Percentiles rank a stretch among this genome's conserved stretches.
Evolutionary conservation across 352 stramenopile species (phyloP).

Genomic region (Pythium aristosporum): DNA sequence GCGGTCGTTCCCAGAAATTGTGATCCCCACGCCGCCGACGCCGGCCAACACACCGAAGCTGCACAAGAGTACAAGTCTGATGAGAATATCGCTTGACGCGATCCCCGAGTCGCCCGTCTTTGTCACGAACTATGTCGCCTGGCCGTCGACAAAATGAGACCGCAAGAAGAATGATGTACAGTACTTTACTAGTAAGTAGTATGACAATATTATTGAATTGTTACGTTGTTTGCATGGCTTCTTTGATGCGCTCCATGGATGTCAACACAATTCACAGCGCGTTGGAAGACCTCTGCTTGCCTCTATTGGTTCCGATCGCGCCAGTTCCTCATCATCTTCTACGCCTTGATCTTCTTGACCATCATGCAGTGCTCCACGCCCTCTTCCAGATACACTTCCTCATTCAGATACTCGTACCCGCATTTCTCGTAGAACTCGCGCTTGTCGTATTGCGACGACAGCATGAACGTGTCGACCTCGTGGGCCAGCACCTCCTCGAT

Average conservation of each 20-base stretch:
- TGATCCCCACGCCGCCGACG: conserved; percentile 1
- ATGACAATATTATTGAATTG: too few species aligned
- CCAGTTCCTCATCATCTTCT: too few species aligned
- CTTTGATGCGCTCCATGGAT: too few species aligned
- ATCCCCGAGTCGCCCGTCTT: conserved; percentile 3
- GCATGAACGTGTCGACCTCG: conserved; percentile 36
- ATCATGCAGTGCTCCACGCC: conserved; percentile 48
- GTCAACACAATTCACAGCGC: too few species aligned
- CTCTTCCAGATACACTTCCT: conserved; percentile 59
- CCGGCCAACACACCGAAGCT: conserved; percentile 2
- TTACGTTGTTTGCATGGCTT: too few species aligned
- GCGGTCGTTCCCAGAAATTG: conserved; percentile 8
- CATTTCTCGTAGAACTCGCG: conserved; percentile 70
- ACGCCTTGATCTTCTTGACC: conserved; percentile 9
- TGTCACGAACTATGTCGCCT: background rate
- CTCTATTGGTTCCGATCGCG: too few species aligned
- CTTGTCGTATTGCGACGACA: conserved; percentile 54
- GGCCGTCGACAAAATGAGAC: background rate
- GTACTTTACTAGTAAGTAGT: too few species aligned
- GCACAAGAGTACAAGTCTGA: background rate
- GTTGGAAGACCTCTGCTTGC: too few species aligned
- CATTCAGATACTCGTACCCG: conserved; percentile 46
- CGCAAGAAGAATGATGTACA: too few species aligned
- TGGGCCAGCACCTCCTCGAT: conserved; percentile 34
- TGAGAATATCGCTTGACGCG: background rate